A percentile compares a stretch with the other conserved stretches of the same genome.
phyloP scores from a whole-genome alignment of 2,329 filamentous ascomycete genomes.

The Ceratocystis cubensis region DNA sequence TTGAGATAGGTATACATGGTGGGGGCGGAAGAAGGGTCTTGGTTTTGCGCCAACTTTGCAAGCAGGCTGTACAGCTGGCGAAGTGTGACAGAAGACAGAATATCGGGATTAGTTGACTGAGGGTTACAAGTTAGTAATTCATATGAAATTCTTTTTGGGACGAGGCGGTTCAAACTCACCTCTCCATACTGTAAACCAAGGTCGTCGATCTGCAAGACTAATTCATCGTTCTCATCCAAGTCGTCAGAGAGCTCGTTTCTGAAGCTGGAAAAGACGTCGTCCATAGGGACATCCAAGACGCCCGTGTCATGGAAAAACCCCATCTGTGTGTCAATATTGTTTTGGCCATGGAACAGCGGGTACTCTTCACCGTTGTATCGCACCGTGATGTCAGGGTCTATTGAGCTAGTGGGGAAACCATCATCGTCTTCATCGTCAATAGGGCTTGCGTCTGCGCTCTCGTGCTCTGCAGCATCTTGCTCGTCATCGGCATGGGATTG shows the following conservation, averaged over 20 bases:
- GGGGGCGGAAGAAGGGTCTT: slow-evolving; percentile 31
- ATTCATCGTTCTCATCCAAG: slow-evolving; percentile 35
- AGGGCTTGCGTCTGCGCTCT: slow-evolving; percentile 12
- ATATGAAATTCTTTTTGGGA: background rate
- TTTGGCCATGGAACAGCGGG: slow-evolving; percentile 30
- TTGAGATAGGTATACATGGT: slow-evolving; percentile 34
- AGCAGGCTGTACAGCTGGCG: slow-evolving; percentile 34
- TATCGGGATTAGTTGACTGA: slow-evolving; percentile 30
- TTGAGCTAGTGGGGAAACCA: slow-evolving; percentile 15
- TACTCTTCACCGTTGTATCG: slow-evolving; percentile 35
- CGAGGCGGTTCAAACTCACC: slow-evolving; percentile 27
- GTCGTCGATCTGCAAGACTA: slow-evolving; percentile 40
- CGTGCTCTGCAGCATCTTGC: slow-evolving; percentile 19
- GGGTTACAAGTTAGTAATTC: background rate
- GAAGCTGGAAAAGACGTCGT: slow-evolving; percentile 34
- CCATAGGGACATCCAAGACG: slow-evolving; percentile 34
- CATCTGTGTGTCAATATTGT: slow-evolving; percentile 25
- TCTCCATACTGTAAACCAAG: slow-evolving; percentile 42
- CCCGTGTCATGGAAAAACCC: slow-evolving; percentile 37
- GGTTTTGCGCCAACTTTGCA: slow-evolving; percentile 34
- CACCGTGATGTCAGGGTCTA: slow-evolving; percentile 31
- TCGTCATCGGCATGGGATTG: slow-evolving; percentile 24
- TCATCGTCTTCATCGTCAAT: slow-evolving; percentile 23
- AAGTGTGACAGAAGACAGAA: slow-evolving; percentile 30
- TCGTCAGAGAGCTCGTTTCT: slow-evolving; percentile 37